Base-by-base conservation (phyloP, 2,329 filamentous ascomycete species). In the Mollisiaceae sp. region DNA sequence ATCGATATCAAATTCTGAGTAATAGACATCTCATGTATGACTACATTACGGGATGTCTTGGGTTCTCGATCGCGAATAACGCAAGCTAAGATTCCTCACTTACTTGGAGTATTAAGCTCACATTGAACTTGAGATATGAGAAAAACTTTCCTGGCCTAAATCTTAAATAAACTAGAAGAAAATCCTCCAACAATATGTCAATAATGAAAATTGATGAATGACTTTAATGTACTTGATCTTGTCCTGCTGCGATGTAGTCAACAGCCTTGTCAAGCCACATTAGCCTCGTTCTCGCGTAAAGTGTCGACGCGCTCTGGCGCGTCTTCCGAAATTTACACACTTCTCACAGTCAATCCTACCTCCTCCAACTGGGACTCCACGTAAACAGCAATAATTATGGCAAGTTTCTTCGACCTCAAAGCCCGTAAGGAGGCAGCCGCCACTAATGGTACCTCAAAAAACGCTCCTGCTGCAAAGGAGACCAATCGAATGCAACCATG, bases 391-490 rank as follows among this genome's bases (percentile, higher is more conserved):
- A 8, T 15, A 15, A 57, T 2, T 4, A 97, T 97, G 91, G 88
- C 93, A 59, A 94, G 87, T 77, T 99, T 99, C 79, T 99, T 99
- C 80, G 94, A 97, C 78, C 85, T 97, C 74, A 97, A 97, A 80
- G 94, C 94, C 62, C 89, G 94, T 41, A 93, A 93, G 76, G 91
- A 90, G 62, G 91, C 89, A 12, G 89, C 91, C n/a, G 84, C 83
- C 1, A 82, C 86, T 47, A 90, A 87, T 77, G 85, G 84, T 59
- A 77, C 80, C 22, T 87, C 90, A 54, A 85, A 85, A 61, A 97
- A 94, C 79, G 79, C 83, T 62, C 85, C 89, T 70, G 85, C 81
- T 65, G 84, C 83, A 75, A 90, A 86, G 75, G 87, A 91, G 66
- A 82, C 82, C 36, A 84, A 84, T 71, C 86, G 86, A 75, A 83